Evolutionary conservation across 805 yeast species (phyloP).

Genomic region (Hanseniaspora thailandica): DNA sequence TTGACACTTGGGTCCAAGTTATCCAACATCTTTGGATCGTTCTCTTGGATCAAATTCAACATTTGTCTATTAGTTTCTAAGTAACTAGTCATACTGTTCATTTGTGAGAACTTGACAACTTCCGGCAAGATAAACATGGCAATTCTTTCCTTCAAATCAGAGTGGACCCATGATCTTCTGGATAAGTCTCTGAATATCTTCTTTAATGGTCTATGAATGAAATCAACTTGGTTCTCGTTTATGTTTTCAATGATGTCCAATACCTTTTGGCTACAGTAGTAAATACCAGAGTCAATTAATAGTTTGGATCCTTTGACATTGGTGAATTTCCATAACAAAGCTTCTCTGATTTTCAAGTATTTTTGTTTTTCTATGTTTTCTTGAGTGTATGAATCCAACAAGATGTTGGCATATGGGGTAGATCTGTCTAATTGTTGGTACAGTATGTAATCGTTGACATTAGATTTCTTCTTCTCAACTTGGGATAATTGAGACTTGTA

Average conservation of each 20-base stretch:
- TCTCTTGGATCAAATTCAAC: constrained; percentile 52
- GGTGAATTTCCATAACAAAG: constrained; percentile 82
- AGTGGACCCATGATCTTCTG: constrained; percentile 83
- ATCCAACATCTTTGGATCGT: constrained; percentile 23
- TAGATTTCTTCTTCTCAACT: constrained; percentile 13
- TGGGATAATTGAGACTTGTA: constrained; percentile 12
- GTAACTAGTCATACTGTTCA: constrained; percentile 67
- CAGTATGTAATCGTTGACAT: constrained; percentile 9
- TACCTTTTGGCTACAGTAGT: constrained; percentile 47
- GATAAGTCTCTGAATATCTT: constrained; percentile 77
- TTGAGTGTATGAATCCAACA: constrained; percentile 63
- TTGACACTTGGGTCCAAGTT: constrained; percentile 19
- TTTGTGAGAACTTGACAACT: constrained; percentile 58
- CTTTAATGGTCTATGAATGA: constrained; percentile 39
- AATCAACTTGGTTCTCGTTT: constrained; percentile 23
- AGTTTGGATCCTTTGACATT: constrained; percentile 64
- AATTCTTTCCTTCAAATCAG: constrained; percentile 44
- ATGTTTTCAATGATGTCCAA: constrained; percentile 37
- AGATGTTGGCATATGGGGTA: constrained; percentile 49
- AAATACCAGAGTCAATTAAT: constrained; percentile 62
- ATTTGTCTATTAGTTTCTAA: constrained; percentile 80
- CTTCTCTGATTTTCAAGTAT: constrained; percentile 65
- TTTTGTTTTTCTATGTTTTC: constrained; percentile 62
- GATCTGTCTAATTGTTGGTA: constrained; percentile 36
- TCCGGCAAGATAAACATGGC: constrained; percentile 62